Base-by-base conservation (phyloP, 768 basidiomycete species). In the Lyophyllum shimeji region DNA sequence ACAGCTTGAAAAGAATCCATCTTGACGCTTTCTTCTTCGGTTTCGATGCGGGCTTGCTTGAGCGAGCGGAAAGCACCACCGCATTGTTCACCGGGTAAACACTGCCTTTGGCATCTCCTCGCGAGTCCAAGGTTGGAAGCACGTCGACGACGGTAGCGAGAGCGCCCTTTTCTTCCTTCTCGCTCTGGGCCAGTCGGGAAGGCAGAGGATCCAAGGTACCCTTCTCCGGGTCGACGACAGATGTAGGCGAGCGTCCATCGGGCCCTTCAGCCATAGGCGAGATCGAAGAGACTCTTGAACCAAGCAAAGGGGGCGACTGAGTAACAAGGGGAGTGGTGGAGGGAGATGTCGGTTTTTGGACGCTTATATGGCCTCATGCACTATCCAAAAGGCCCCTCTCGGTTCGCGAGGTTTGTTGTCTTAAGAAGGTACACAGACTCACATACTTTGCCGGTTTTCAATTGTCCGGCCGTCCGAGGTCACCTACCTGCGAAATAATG, bases 1-100 rank as follows among this genome's bases (percentile, higher is more conserved):
- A 89, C 39, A 89, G 68, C 44, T 69, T 76, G 73, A 79, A 84
- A 46, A 76, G 67, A 34, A 86, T 78, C 75, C 84, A 85, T 55
- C 76, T 81, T 1, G 86, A 82, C 25, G 77, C 77, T 64, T 83
- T 80, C 50, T 24, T 47, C 67, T 77, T 79, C 75, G 82, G 53
- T 24, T 48, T 48, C 11, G 24, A 11, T 21, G 20, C 24, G 31
- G 53, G 53, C 34, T 55, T 55, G 25, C 63, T 78, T 75, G 46
- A 74, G 66, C 17, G 76, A 67, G 1, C 75, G 67, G 24, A 66
- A 56, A 9, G 65, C 54, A 53, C 61, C 46, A 71, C 70, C 44
- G 69, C 66, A 61, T 74, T 76, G 29, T 65, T 71, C 21, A 70
- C 71, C 15, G 71, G 64, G 4, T 69, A 59, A 8, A 74, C 63